These are phyloP conservation scores for Wallemia mellicola DNA, from an alignment of 1,284 basidiomycete genomes.

Conservation along the genomic window DNA sequence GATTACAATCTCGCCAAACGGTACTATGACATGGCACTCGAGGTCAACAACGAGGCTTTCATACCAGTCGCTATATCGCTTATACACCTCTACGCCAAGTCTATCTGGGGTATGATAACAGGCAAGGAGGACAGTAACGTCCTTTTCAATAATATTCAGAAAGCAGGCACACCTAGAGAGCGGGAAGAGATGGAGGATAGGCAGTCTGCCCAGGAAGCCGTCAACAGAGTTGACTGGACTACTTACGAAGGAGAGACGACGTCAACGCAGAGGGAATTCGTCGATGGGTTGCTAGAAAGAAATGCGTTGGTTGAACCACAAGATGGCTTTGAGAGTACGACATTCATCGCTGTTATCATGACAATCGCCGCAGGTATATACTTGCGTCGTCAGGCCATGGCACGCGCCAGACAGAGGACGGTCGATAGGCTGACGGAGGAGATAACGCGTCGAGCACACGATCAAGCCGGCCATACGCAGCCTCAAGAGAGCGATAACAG, in stretches of 20 bases:
- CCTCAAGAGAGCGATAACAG: background rate
- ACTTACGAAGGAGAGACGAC: background rate
- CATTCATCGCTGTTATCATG: background rate
- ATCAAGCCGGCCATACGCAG: background rate
- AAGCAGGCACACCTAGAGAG: background rate
- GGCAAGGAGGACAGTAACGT: conserved; percentile 24
- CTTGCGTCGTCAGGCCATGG: background rate
- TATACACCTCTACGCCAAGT: conserved; percentile 50
- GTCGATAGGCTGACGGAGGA: background rate
- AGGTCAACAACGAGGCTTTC: conserved; percentile 63
- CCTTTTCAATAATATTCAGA: conserved; percentile 8
- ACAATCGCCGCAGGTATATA: background rate
- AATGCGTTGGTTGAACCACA: background rate
- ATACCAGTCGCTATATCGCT: conserved; percentile 59
- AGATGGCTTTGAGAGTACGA: background rate
- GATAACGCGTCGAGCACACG: background rate
- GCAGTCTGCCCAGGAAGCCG: background rate
- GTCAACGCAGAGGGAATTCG: background rate
- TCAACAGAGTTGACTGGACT: background rate
- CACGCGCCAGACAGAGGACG: background rate
- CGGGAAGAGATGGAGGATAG: background rate
- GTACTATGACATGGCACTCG: conserved; percentile 67
- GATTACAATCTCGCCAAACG: conserved; percentile 92
- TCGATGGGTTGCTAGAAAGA: background rate
- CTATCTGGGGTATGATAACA: conserved; percentile 45